Base-by-base conservation (phyloP, 208 protist genomes). In the Trypanosoma mega region DNA sequence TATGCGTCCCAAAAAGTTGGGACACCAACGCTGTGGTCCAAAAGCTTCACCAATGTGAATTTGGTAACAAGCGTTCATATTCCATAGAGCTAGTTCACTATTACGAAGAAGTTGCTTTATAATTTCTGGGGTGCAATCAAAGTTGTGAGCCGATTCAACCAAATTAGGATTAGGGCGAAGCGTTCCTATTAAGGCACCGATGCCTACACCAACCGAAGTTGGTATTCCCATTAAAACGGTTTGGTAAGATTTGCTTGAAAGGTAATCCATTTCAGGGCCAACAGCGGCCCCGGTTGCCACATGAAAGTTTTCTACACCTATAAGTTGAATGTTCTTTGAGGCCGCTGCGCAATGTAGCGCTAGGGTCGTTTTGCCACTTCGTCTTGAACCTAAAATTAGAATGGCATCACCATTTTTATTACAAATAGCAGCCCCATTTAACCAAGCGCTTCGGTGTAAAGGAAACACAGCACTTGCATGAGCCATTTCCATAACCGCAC, bases 321-420 rank as follows among this genome's bases (percentile, higher is more conserved):
- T 77, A 14, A 92, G 51, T 30, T 33, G 55, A 45, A 86, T 37
- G n/a, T 73, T 48, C 14, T 60, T 29, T 24, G 49, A 47, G 1
- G 69, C 23, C 16, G 74, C 61, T 4, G 87, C 62, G 45, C 76
- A 83, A 68, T 92, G 85, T n/a, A 92, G 65, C 16, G 85, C 85
- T 20, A 92, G 73, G 1, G 85, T 92, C 0, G 85, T 92, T 68
- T 92, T 92, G 3, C 85, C 85, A 48, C 73, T 75, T 39, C 31
- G 31, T n/a, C 69, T 71, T 37, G 68, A 75, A 0, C 85, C 85
- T 16, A 87, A 27, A 14, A 92, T 68, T 18, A 82, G 43, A 4
- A 88, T 81, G 2, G 68, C 51, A 14, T 68, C 63, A 30, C 80
- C 78, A 6, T 68, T 75, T 16, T 50, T 31, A 23, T 81, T 43